phyloP scores from a whole-genome alignment of 2,329 filamentous ascomycete species.

The Beauveria medogensis region DNA sequence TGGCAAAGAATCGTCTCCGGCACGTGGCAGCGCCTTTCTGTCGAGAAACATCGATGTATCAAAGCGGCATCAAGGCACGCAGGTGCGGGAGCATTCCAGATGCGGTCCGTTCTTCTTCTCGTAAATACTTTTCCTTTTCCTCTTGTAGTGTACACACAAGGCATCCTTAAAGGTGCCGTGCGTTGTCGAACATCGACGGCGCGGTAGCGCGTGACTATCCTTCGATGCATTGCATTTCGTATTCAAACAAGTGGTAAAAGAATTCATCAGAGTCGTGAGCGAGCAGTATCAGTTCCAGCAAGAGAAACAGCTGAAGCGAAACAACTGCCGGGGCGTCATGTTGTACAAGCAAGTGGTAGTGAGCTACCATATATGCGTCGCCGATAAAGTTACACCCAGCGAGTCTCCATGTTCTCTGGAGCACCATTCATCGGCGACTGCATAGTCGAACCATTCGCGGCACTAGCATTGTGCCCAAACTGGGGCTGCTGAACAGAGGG shows the following conservation, averaged over 20 bases:
- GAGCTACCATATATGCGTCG: conserved; percentile 17
- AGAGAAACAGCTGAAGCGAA: conserved; percentile 3
- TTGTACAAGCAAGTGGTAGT: conserved; percentile 26
- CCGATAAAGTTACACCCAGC: conserved; percentile 30
- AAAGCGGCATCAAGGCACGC: background rate
- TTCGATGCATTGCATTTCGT: conserved; percentile 15
- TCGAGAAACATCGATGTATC: conserved; percentile 7
- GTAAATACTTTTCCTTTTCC: conserved; percentile 7
- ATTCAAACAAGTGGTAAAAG: conserved; percentile 27
- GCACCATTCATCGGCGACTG: conserved; percentile 20
- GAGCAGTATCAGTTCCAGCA: conserved; percentile 22
- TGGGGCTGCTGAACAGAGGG: conserved; percentile 12
- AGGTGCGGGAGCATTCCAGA: background rate
- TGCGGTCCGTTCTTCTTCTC: conserved; percentile 4
- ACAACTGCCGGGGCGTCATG: conserved; percentile 17
- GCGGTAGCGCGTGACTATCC: background rate
- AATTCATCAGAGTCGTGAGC: conserved; percentile 33
- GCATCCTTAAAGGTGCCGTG: conserved; percentile 1
- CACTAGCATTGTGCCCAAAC: conserved; percentile 4
- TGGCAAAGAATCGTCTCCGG: conserved; percentile 1
- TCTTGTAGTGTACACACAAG: conserved; percentile 11
- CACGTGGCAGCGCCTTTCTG: conserved; percentile 10
- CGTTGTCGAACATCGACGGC: background rate
- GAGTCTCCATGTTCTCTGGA: conserved; percentile 26
- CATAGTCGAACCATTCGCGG: conserved; percentile 14